Evolutionary conservation across 1,284 basidiomycete genomes (phyloP), one percentile per base, ranked within the genome.

Genomic region (Leucoagaricus sp.): DNA sequence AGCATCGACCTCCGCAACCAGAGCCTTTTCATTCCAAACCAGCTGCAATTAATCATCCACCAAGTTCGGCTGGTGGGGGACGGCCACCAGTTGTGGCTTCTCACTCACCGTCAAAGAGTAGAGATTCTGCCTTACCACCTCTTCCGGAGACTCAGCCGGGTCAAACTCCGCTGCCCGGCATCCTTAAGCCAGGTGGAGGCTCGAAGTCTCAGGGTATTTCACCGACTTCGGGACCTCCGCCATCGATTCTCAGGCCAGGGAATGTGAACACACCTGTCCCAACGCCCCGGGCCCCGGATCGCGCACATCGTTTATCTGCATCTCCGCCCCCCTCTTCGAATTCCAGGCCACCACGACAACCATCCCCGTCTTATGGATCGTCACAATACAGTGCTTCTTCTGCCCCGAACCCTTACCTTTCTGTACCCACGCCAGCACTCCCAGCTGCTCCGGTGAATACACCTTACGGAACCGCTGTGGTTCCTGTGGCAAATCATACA

Each of bases 1-100:
- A 68, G 19, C 65, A 65, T n/a, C 63, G 69, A 25, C 67, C 65
- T 31, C 53, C 54, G 38, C 58, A 62, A 49, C 10, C 54, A 53
- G 15, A 12, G 44, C 41, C 33, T 29, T 13, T 52, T 49, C 38
- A 53, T 25, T 42, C 33, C 41, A 19, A 15, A 3, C n/a, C 50
- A 28, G 29, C 38, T 21, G 23, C 44, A n/a, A 29, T n/a, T 25
- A 44, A 17, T 9, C 45, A 41, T 47, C n/a, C 54, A 29, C 23
- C 26, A 19, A 25, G 23, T 12, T 48, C 49, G 41, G 34, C 38
- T 48, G 33, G 47, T 23, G 19, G 48, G 15, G 48, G 15, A 34
- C 36, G 29, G 13, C 53, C 19, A n/a, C 13, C 38, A 21, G 12
- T 28, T 38, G 17, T 38, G 9, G 26, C 58, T 42, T 44, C 55